A percentile compares a stretch with the other conserved stretches of the same genome.
Conservation (phyloP, 495 filamentous ascomycete species). For the Penicillium fimorum region DNA sequence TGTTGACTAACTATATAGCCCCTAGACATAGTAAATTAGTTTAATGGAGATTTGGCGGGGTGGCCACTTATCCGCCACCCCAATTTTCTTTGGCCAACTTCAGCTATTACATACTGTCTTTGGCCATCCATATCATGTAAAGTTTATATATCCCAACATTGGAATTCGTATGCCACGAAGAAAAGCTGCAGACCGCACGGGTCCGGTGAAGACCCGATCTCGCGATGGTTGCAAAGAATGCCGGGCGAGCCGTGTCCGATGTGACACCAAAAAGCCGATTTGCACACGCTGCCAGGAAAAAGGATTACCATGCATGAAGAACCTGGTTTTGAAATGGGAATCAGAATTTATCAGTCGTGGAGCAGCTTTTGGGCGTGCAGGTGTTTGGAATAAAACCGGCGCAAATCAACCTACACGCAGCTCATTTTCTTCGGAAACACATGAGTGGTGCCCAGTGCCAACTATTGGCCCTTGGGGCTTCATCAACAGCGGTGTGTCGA, state of each 20-base stretch:
- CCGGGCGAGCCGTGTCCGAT: slow-evolving; percentile 44
- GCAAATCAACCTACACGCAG: slow-evolving; percentile 12
- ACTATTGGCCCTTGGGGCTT: slow-evolving; percentile 37
- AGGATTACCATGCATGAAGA: slow-evolving; percentile 40
- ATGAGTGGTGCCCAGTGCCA: slow-evolving; percentile 35
- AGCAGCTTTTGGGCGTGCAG: slow-evolving; percentile 44
- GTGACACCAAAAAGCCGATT: slow-evolving; percentile 43
- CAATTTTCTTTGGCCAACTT: slow-evolving; percentile 4
- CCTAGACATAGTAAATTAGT: too few relatives aligned
- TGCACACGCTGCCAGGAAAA: slow-evolving; percentile 41
- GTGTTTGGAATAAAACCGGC: slow-evolving; percentile 41
- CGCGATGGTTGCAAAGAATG: slow-evolving; percentile 46
- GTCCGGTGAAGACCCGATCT: slow-evolving; percentile 46
- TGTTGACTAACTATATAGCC: too few relatives aligned
- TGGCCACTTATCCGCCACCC: slow-evolving; percentile 5
- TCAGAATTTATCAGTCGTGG: slow-evolving; percentile 46
- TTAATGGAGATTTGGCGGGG: neutral
- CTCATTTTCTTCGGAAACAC: slow-evolving; percentile 16
- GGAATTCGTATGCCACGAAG: slow-evolving; percentile 40
- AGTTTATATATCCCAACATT: slow-evolving; percentile 5
- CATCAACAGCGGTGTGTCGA: slow-evolving; percentile 36
- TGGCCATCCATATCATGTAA: slow-evolving; percentile 27
- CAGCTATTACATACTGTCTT: neutral
- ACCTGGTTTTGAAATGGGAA: slow-evolving; percentile 46
- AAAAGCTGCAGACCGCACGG: slow-evolving; percentile 44